phyloP scores from a whole-genome alignment of 768 basidiomycete species.

The Filobasidium floriforme region DNA sequence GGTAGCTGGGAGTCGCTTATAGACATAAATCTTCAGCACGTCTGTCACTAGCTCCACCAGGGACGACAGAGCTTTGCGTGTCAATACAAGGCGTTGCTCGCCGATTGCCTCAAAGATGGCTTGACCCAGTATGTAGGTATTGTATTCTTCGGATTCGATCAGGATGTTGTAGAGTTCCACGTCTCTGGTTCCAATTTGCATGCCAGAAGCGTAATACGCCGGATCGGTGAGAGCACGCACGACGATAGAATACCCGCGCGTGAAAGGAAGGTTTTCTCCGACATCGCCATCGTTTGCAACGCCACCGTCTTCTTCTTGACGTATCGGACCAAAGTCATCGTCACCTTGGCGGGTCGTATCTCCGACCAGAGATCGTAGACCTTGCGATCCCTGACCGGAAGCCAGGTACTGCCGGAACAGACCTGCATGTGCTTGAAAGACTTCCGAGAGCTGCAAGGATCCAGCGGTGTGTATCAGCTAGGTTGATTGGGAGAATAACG shows the following conservation, averaged over 20 bases:
- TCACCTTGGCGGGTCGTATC: not conserved
- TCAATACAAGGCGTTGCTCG: conserved; percentile 55
- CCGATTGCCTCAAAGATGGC: conserved; percentile 55
- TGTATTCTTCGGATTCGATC: conserved; percentile 48
- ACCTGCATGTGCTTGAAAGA: too few species aligned
- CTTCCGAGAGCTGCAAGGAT: too few species aligned
- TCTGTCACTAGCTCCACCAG: conserved; percentile 55
- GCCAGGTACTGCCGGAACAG: not conserved
- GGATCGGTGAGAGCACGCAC: not conserved
- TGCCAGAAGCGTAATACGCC: not conserved
- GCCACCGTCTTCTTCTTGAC: conserved; percentile 27
- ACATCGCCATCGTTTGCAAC: not conserved
- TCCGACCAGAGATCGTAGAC: not conserved
- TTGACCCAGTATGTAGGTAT: conserved; percentile 56
- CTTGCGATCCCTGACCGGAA: not conserved
- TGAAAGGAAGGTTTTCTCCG: not conserved
- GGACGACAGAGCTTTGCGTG: conserved; percentile 50
- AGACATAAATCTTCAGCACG: conserved; percentile 54
- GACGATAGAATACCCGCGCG: not conserved
- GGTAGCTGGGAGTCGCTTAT: conserved; percentile 53
- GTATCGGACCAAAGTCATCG: conserved; percentile 40
- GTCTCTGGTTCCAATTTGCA: conserved; percentile 22
- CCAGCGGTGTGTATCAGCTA: too few species aligned
- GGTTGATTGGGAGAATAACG: too few species aligned
- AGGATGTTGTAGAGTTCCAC: conserved; percentile 34